phyloP scores from a whole-genome alignment of 306 rosid genomes.

The Trifolium dubium region DNA sequence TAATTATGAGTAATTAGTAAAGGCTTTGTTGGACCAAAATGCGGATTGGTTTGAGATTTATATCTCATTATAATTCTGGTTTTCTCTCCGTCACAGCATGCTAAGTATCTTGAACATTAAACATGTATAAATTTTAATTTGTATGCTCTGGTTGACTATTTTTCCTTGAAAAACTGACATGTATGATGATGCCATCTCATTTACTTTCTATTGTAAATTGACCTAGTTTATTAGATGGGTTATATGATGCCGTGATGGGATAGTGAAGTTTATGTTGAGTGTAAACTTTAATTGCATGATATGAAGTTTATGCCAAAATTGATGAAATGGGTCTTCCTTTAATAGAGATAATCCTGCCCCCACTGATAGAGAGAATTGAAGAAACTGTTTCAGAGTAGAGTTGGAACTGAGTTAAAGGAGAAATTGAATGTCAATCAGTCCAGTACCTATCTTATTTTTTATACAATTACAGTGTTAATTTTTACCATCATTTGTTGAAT shows the following conservation, averaged over 20 bases:
- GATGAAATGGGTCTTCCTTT: conserved; percentile 17
- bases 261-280: conserved; percentile 9
- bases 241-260: not conserved
- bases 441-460: not conserved
- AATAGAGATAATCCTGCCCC: not conserved
- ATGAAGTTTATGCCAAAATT: conserved; percentile 19
- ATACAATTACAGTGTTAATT: not conserved
- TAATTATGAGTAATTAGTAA: not conserved
- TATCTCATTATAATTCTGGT: not conserved
- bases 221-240: not conserved
- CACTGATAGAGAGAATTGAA: conserved; percentile 5
- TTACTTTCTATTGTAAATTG: not conserved
- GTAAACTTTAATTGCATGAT: not conserved
- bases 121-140: not conserved
- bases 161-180: not conserved
- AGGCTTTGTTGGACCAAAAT: conserved; percentile 3
- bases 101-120: not conserved
- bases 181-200: not conserved
- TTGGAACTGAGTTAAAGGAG: not conserved
- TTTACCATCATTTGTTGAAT: no score
- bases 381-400: conserved; percentile 2
- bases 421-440: conserved; percentile 16
- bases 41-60: not conserved
- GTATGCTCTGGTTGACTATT: not conserved
- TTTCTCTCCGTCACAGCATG: conserved; percentile 1